A percentile compares a stretch with the other conserved stretches of the same genome.
Evolutionary conservation across 139 green algal species (phyloP).

Genomic region (Nannochloris sp.): DNA sequence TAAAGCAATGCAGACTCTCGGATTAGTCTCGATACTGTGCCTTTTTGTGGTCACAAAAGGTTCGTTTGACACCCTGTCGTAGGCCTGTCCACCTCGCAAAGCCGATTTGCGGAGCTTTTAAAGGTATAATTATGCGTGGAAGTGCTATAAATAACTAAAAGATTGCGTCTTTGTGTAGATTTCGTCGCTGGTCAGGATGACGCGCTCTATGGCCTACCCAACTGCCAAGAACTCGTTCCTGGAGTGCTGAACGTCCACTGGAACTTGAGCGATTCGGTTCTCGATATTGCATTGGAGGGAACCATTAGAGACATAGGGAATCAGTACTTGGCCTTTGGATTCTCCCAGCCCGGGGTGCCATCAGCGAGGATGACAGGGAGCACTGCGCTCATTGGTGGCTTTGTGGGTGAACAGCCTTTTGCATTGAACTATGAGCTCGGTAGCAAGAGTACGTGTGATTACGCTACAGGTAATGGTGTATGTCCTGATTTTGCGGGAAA

Average conservation of each 20-base stretch:
- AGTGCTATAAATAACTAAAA: no score
- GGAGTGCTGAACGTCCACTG: constrained; percentile 15
- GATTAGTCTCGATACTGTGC: no score
- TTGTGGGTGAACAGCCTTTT: constrained; percentile 14
- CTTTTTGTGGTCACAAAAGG: no score
- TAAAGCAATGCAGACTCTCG: no score
- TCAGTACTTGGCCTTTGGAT: constrained; percentile 20
- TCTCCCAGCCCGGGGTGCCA: neutral
- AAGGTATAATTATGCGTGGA: no score
- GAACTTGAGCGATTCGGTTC: neutral
- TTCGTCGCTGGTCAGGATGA: no score
- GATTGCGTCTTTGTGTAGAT: no score
- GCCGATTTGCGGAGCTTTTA: no score
- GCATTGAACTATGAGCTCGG: constrained; percentile 12
- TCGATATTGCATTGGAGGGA: constrained; percentile 11
- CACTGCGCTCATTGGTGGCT: constrained; percentile 10
- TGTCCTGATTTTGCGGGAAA: neutral
- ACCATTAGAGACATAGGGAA: neutral
- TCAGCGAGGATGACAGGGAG: constrained; percentile 8
- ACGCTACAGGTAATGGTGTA: neutral
- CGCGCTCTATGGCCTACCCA: constrained; percentile 9
- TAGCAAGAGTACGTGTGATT: constrained; percentile 2
- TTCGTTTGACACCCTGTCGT: no score
- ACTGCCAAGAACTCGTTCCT: constrained; percentile 16
- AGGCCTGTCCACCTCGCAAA: no score